Conservation (phyloP, 352 stramenopile genomes). For the Phytophthora pistaciae region DNA sequence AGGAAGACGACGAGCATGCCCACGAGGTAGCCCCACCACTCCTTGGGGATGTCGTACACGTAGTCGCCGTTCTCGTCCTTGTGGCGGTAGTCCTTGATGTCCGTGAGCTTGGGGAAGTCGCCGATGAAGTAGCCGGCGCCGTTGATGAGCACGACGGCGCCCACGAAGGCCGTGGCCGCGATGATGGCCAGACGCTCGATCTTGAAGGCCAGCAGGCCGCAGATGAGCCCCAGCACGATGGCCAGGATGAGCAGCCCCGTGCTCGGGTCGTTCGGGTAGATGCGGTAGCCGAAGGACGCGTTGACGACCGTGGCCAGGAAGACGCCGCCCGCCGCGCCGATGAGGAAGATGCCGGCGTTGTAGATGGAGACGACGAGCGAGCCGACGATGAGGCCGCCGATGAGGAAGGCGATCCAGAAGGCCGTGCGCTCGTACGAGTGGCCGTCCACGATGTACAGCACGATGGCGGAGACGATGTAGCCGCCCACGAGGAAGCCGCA, state of each 20-base stretch:
- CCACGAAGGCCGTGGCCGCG: conserved; percentile 65
- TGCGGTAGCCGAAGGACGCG: conserved; percentile 58
- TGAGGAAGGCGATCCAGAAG: conserved; percentile 60
- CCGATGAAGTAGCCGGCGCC: conserved; percentile 73
- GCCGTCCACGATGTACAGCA: conserved; percentile 50
- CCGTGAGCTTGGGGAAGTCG: conserved; percentile 50
- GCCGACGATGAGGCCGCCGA: conserved; percentile 56
- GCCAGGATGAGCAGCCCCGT: conserved; percentile 51
- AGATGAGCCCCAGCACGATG: conserved; percentile 51
- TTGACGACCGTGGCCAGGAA: conserved; percentile 57
- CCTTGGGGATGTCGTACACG: conserved; percentile 55
- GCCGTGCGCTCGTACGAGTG: conserved; percentile 55
- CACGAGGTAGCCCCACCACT: conserved; percentile 64
- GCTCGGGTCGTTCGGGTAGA: conserved; percentile 57
- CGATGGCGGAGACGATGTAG: conserved; percentile 53
- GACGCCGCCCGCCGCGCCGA: conserved; percentile 51
- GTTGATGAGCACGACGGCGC: conserved; percentile 50
- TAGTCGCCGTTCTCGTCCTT: conserved; percentile 44
- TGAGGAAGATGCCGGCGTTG: conserved; percentile 60
- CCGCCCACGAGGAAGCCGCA: conserved; percentile 68
- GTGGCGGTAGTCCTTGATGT: conserved; percentile 50
- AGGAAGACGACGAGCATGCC: conserved; percentile 55
- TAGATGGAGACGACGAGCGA: conserved; percentile 64
- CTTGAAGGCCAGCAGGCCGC: conserved; percentile 54
- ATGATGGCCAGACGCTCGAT: conserved; percentile 62